Percentiles rank a stretch among this genome's conserved stretches.
Evolutionary conservation across 371 early-diverging fungal species (phyloP).

Genomic region (Mucor circinelloides): DNA sequence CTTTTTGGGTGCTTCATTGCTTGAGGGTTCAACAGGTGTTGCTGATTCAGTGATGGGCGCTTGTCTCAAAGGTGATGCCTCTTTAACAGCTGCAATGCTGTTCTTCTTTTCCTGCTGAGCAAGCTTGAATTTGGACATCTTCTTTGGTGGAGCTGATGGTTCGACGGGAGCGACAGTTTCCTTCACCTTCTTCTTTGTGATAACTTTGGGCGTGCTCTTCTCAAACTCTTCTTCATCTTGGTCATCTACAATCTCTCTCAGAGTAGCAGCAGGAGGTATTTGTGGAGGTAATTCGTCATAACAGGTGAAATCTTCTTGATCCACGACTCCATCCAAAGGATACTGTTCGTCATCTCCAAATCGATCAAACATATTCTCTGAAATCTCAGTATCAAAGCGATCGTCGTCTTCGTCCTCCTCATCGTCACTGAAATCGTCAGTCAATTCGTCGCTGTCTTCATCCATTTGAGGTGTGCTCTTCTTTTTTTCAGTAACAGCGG

Average conservation of each 20-base stretch:
- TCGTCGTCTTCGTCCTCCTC: conserved; percentile 30
- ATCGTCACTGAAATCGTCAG: conserved; percentile 25
- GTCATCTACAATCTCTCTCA: conserved; percentile 22
- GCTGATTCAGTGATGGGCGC: background rate
- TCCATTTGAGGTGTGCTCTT: background rate
- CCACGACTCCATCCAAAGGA: conserved; percentile 52
- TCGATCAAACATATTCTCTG: conserved; percentile 48
- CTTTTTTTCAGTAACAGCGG: background rate
- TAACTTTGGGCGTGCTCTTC: conserved; percentile 19
- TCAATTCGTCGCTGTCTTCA: conserved; percentile 48
- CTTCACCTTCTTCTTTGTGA: conserved; percentile 12
- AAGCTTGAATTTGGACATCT: conserved; percentile 26
- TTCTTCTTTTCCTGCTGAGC: conserved; percentile 18
- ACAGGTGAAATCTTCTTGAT: conserved; percentile 58
- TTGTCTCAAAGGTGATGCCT: background rate
- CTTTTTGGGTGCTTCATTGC: conserved; percentile 1
- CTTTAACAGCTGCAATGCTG: background rate
- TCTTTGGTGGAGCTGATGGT: background rate
- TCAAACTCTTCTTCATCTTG: conserved; percentile 31
- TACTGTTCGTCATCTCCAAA: conserved; percentile 62
- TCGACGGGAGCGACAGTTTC: background rate
- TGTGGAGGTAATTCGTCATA: conserved; percentile 36
- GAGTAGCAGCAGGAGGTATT: background rate
- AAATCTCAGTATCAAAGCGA: conserved; percentile 53
- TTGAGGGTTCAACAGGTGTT: background rate